A percentile compares a stretch with the other conserved stretches of the same genome.
Conservation (phyloP, 2,329 filamentous ascomycete species). For the Leptographium procerum region DNA sequence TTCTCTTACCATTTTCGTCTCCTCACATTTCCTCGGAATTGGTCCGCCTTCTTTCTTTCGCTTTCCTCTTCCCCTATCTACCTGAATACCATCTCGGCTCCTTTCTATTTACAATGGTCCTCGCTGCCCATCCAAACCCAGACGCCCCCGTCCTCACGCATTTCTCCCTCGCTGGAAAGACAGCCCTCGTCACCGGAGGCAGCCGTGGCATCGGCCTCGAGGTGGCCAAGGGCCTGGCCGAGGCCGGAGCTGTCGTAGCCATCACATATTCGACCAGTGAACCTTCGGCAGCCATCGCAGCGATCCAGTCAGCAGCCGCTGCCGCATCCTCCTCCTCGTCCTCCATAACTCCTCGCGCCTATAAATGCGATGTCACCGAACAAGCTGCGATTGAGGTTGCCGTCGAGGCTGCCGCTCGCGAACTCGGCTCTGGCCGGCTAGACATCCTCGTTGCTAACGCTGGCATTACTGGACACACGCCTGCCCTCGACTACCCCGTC, state of each 20-base stretch:
- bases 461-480: constrained; percentile 24
- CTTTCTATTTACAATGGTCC: constrained; percentile 14
- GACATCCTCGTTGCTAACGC: constrained; percentile 32
- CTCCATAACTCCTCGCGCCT: constrained; percentile 15
- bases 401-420: constrained; percentile 22
- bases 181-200: constrained; percentile 3
- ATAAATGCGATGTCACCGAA: constrained; percentile 25
- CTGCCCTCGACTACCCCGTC: constrained; percentile 27
- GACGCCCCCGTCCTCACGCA: constrained; percentile 19
- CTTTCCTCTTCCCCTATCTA: not conserved
- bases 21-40: no score
- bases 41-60: not conserved
- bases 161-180: constrained; percentile 13
- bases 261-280: constrained; percentile 9
- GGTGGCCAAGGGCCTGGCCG: constrained; percentile 1
- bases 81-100: not conserved
- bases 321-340: not conserved
- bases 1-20: no score
- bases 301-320: constrained; percentile 6
- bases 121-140: constrained; percentile 19
- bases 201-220: constrained; percentile 3
- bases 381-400: constrained; percentile 18
- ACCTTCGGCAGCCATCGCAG: constrained; percentile 17
- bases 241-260: constrained; percentile 2
- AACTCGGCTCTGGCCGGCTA: constrained; percentile 19